Base-by-base conservation (phyloP, 805 yeast species). In the Yamadazyma olivae region DNA sequence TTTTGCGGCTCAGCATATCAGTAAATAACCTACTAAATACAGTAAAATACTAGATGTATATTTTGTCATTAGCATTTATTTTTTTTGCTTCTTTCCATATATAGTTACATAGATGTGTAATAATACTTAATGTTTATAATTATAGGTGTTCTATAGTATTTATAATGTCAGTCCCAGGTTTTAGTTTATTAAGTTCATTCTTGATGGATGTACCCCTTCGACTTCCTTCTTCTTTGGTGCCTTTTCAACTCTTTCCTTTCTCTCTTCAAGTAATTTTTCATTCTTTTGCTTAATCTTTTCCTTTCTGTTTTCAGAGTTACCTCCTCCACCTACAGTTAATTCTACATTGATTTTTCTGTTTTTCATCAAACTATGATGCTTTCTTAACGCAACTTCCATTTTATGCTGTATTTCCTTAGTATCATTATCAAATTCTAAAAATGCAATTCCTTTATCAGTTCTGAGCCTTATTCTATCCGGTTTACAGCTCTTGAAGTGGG, bases 281-380 rank as follows among this genome's bases (percentile, higher is more conserved):
- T 91, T 91, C 70, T 91, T 91, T 32, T 74, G 75, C 52, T 78
- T 77, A 49, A 93, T 71, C 61, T 93, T 93, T 37, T 75, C 36
- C 24, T 77, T 49, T 52, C 95, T 67, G 27, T 66, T 71, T 40
- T 73, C 65, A 7, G 95, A 80, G 57, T 91, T 91, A 38, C 97
- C 97, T 32, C 99, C 99, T 27, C 99, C 99, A 38, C 99, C 99
- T 33, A 88, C 99, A 2, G 98, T 93, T 50, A 93, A 71, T 58
- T 93, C 99, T 23, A 93, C 97, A 54, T 93, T 93, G 53, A 93
- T 90, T 57, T 81, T 87, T 48, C 96, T 73, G 29, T 74, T 71
- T 39, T 77, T 72, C 45, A 91, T 56, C 7, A 67, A 50, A 3
- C 91, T 71, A 59, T 87, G 95, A 59, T 93, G 96, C 70, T 85